A percentile compares a stretch with the other conserved stretches of the same genome.
Conservation (phyloP, 495 filamentous ascomycete genomes). For the Aspergillus nanangensis region DNA sequence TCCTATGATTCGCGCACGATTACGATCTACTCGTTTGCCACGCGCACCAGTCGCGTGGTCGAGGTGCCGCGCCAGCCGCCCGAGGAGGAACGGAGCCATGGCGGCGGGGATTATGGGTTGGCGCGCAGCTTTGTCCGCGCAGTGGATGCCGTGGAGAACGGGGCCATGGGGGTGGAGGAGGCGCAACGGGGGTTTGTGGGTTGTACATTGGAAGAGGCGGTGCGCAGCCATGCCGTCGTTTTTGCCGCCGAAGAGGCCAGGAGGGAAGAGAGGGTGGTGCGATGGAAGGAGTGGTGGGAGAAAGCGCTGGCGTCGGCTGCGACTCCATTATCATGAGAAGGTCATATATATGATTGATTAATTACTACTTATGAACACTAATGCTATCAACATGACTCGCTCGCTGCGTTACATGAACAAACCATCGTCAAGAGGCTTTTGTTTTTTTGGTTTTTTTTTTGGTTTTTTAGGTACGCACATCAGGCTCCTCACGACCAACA, state of each 20-base stretch:
- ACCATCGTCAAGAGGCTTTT: too few species aligned
- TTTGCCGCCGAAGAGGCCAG: constrained; percentile 93
- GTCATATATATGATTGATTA: too few species aligned
- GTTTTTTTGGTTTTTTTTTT: too few species aligned
- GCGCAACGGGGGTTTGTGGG: constrained; percentile 76
- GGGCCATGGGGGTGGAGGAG: constrained; percentile 57
- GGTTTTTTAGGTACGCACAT: constrained; percentile 82
- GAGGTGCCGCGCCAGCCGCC: constrained; percentile 31
- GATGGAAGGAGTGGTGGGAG: constrained; percentile 81
- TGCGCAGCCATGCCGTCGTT: constrained; percentile 87
- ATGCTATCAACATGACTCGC: too few species aligned
- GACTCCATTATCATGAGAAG: too few species aligned
- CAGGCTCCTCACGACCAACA: constrained; percentile 83
- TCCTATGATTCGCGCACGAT: constrained; percentile 56
- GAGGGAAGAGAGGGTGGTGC: constrained; percentile 59
- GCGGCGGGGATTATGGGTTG: constrained; percentile 84
- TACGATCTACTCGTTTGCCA: constrained; percentile 37
- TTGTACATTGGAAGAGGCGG: constrained; percentile 76
- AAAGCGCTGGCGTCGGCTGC: constrained; percentile 23
- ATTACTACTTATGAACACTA: background rate
- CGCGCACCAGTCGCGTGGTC: constrained; percentile 15
- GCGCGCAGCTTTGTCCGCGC: constrained; percentile 75
- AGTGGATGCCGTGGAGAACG: constrained; percentile 72
- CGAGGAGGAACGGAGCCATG: constrained; percentile 52
- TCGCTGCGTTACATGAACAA: too few species aligned